Evolutionary conservation across 2,329 filamentous ascomycete species (phyloP).

Genomic region (Penicillium carneum): DNA sequence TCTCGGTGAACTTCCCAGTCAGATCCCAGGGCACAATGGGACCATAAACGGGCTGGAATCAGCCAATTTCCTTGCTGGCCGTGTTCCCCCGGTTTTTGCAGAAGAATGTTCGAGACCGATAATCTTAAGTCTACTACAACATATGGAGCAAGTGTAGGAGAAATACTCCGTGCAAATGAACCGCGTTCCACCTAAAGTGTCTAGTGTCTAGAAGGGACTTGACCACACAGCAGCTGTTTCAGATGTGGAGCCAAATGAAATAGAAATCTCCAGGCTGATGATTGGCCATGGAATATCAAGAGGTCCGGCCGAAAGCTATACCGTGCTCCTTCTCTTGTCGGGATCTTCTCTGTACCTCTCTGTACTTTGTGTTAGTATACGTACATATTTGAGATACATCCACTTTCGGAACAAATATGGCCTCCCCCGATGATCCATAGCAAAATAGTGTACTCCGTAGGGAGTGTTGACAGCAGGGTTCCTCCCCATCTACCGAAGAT

Average conservation of each 20-base stretch:
- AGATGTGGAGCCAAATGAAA: slow-evolving; percentile 27
- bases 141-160: neutral
- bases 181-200: neutral
- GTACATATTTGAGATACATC: neutral
- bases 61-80: neutral
- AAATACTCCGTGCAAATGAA: neutral
- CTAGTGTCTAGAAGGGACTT: slow-evolving; percentile 10
- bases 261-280: neutral
- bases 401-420: neutral
- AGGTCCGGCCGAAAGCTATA: slow-evolving; percentile 11
- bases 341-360: neutral
- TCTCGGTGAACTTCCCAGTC: neutral
- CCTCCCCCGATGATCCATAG: neutral
- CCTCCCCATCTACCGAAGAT: slow-evolving; percentile 26
- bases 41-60: neutral
- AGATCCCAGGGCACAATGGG: neutral
- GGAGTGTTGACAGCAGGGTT: slow-evolving; percentile 28
- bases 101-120: slow-evolving; percentile 4
- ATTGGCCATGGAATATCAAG: neutral
- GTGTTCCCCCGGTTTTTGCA: neutral
- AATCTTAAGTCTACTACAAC: neutral
- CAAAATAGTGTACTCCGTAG: neutral
- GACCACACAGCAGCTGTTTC: slow-evolving; percentile 23
- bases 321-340: neutral
- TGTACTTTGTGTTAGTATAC: neutral